phyloP scores from a whole-genome alignment of 2,329 filamentous ascomycete genomes.

The Penicillium sp. region DNA sequence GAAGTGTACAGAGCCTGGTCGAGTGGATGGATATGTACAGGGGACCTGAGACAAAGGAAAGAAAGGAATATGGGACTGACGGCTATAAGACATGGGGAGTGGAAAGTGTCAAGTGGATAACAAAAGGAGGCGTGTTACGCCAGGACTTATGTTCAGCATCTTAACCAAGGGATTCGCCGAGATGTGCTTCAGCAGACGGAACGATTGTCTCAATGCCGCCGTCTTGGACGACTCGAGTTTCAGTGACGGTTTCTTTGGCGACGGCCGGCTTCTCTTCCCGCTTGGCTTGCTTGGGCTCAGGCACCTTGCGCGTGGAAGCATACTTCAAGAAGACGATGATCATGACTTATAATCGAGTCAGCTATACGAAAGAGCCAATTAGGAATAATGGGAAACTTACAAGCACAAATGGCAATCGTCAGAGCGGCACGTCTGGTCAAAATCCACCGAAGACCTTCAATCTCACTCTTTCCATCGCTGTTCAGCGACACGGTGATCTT shows the following conservation, averaged over 20 bases:
- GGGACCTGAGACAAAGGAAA: slow-evolving; percentile 7
- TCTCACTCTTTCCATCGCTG: slow-evolving; percentile 86
- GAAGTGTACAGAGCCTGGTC: background rate
- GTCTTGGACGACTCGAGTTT: slow-evolving; percentile 22
- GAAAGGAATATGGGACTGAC: background rate
- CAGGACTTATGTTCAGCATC: background rate
- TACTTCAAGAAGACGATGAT: slow-evolving; percentile 48
- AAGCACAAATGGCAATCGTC: slow-evolving; percentile 53
- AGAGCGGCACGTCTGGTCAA: slow-evolving; percentile 63
- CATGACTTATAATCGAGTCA: slow-evolving; percentile 38
- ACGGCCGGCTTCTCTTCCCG: slow-evolving; percentile 28
- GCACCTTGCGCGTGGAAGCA: slow-evolving; percentile 39
- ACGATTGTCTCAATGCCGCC: slow-evolving; percentile 10
- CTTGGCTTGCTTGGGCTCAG: slow-evolving; percentile 35
- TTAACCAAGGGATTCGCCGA: slow-evolving; percentile 33
- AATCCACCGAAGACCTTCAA: slow-evolving; percentile 89
- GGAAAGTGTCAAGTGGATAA: background rate
- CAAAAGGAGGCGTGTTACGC: background rate
- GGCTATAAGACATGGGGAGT: background rate
- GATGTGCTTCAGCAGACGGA: slow-evolving; percentile 17
- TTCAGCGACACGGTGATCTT: slow-evolving; percentile 89
- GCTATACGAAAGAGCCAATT: background rate
- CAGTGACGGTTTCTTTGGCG: slow-evolving; percentile 27
- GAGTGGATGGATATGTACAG: background rate
- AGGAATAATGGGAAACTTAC: slow-evolving; percentile 28